Percentiles rank a stretch among this genome's conserved stretches.
phyloP scores from a whole-genome alignment of 2,329 filamentous ascomycete species.

The Ciborinia camelliae region DNA sequence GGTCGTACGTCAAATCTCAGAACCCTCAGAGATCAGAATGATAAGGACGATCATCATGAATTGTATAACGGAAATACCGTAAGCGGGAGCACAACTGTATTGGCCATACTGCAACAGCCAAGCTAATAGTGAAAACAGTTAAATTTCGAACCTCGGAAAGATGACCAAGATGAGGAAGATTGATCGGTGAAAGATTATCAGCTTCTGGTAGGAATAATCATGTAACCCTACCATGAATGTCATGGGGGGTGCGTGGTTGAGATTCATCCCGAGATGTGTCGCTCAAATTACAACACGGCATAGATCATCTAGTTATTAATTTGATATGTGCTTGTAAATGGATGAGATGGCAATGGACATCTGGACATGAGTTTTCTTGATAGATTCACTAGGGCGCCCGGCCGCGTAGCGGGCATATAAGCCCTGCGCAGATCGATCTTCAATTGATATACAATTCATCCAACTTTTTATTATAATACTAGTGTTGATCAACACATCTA shows the following conservation, averaged over 20 bases:
- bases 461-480: too few species aligned
- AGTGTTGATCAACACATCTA: too few species aligned
- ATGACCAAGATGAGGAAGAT: slow-evolving; percentile 31
- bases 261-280: neutral
- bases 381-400: too few species aligned
- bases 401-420: too few species aligned
- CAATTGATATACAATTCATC: too few species aligned
- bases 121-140: slow-evolving; percentile 25
- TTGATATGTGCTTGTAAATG: neutral
- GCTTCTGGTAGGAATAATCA: neutral
- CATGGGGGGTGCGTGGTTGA: neutral
- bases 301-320: neutral
- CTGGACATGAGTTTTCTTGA: neutral
- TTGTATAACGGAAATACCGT: slow-evolving; percentile 93
- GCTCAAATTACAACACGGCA: neutral
- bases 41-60: slow-evolving; percentile 59
- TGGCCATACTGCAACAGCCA: neutral
- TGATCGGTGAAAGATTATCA: neutral
- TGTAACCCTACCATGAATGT: neutral
- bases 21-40: slow-evolving; percentile 53
- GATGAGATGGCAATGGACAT: neutral
- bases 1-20: slow-evolving; percentile 43
- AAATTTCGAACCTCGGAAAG: slow-evolving; percentile 36
- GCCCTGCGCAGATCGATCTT: too few species aligned
- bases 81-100: slow-evolving; percentile 28